Evolutionary conservation across 805 yeast genomes (phyloP).

Genomic region (Groenewaldozyma salmanticensis): DNA sequence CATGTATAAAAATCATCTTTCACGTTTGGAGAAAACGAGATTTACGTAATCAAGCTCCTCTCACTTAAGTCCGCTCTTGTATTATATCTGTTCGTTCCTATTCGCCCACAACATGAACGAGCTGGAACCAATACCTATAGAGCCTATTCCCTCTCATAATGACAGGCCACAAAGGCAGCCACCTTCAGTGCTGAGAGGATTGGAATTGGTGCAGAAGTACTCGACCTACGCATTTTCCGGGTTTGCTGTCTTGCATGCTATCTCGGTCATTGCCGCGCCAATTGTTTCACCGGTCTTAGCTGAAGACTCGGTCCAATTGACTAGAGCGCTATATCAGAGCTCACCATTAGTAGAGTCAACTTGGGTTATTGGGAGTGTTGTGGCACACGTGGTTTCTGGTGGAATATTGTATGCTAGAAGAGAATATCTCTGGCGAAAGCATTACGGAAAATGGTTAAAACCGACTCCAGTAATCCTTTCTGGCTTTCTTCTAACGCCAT

Average conservation of each 20-base stretch:
- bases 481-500: slow-evolving; percentile 46
- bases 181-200: neutral
- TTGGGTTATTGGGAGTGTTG: slow-evolving; percentile 36
- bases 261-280: slow-evolving; percentile 48
- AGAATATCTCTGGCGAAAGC: slow-evolving; percentile 20
- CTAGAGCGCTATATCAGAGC: slow-evolving; percentile 47
- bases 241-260: slow-evolving; percentile 46
- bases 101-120: too few species aligned
- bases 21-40: too few species aligned
- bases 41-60: too few species aligned
- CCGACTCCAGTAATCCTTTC: slow-evolving; percentile 49
- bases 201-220: slow-evolving; percentile 26
- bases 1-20: too few species aligned
- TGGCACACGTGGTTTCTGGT: slow-evolving; percentile 45
- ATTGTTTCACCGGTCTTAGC: slow-evolving; percentile 34
- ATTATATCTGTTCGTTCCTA: too few species aligned
- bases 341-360: slow-evolving; percentile 39
- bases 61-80: too few species aligned
- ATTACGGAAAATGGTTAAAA: slow-evolving; percentile 30
- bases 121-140: too few species aligned
- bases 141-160: too few species aligned
- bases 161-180: too few species aligned
- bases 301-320: slow-evolving; percentile 48
- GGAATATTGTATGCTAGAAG: slow-evolving; percentile 34
- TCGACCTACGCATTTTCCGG: slow-evolving; percentile 47